Conservation (phyloP, 805 yeast genomes). For the Cyberlindnera mycetangii region DNA sequence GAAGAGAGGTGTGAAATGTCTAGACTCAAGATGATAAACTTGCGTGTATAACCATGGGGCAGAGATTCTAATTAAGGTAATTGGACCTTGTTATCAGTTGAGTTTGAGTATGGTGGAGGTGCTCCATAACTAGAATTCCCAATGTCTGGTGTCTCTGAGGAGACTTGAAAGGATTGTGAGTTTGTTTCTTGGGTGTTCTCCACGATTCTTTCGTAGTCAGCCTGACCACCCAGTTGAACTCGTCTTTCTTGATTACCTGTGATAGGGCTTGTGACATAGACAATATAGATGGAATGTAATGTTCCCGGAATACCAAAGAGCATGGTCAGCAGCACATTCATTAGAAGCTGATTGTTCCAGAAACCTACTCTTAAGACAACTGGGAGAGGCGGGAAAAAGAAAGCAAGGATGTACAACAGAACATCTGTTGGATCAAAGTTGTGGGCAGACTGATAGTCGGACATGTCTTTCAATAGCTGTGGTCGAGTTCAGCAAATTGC, state of each 20-base stretch:
- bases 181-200: conserved; percentile 10
- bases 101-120: conserved; percentile 25
- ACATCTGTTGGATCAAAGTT: conserved; percentile 39
- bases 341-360: conserved; percentile 49
- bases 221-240: conserved; percentile 2
- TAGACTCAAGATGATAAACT: not conserved
- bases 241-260: conserved; percentile 21
- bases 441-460: conserved; percentile 8
- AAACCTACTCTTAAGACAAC: conserved; percentile 63
- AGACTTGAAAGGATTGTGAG: not conserved
- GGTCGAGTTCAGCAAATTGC: no score
- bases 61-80: not conserved
- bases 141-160: not conserved
- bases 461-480: not conserved
- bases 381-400: conserved; percentile 72
- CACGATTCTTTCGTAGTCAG: conserved; percentile 24
- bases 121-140: conserved; percentile 1
- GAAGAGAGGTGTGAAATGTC: not conserved
- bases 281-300: conserved; percentile 59
- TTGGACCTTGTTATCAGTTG: conserved; percentile 28
- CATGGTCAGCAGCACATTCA: conserved; percentile 64
- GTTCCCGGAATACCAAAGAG: conserved; percentile 79
- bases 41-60: not conserved
- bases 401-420: conserved; percentile 55
- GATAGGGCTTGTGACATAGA: conserved; percentile 27